Evolutionary conservation across 2,329 filamentous ascomycete species (phyloP).

Genomic region (Helotiales sp.): DNA sequence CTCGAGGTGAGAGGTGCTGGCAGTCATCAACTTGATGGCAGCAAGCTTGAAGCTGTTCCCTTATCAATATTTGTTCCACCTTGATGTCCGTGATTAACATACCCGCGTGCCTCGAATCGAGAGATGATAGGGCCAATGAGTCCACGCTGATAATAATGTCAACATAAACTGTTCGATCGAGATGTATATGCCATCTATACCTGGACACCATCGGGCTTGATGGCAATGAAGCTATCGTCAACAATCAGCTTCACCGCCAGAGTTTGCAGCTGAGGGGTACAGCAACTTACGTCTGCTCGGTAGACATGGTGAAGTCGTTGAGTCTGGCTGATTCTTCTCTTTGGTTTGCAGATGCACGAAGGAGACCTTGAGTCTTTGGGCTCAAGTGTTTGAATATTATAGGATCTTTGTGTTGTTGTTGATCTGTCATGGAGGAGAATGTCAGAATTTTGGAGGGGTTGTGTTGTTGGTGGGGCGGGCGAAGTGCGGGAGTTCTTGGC

Average conservation of each 20-base stretch:
- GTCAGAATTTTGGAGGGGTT: conserved; percentile 20
- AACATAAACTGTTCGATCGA: not conserved
- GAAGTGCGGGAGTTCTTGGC: conserved; percentile 17
- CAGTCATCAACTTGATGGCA: conserved; percentile 92
- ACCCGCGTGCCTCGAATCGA: conserved; percentile 97
- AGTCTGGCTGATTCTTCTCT: conserved; percentile 34
- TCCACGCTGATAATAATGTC: conserved; percentile 67
- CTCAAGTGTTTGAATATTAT: conserved; percentile 47
- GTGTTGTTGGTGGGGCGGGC: conserved; percentile 23
- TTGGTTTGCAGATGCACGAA: conserved; percentile 38
- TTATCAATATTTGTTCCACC: not conserved
- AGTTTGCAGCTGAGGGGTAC: not conserved
- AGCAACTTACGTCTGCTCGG: conserved; percentile 75
- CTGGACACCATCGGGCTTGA: conserved; percentile 99
- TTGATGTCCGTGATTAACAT: conserved; percentile 37
- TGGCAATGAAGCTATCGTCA: conserved; percentile 87
- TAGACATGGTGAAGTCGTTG: conserved; percentile 61
- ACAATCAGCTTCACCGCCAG: conserved; percentile 34
- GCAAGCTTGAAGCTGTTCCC: conserved; percentile 86
- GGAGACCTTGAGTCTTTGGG: conserved; percentile 46
- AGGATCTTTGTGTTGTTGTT: conserved; percentile 36
- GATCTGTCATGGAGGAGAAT: conserved; percentile 19
- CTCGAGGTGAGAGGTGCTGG: conserved; percentile 94
- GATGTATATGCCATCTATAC: conserved; percentile 49
- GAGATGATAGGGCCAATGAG: conserved; percentile 96